phyloP scores from a whole-genome alignment of 2,329 filamentous ascomycete species.

The Diplodia seriata region DNA sequence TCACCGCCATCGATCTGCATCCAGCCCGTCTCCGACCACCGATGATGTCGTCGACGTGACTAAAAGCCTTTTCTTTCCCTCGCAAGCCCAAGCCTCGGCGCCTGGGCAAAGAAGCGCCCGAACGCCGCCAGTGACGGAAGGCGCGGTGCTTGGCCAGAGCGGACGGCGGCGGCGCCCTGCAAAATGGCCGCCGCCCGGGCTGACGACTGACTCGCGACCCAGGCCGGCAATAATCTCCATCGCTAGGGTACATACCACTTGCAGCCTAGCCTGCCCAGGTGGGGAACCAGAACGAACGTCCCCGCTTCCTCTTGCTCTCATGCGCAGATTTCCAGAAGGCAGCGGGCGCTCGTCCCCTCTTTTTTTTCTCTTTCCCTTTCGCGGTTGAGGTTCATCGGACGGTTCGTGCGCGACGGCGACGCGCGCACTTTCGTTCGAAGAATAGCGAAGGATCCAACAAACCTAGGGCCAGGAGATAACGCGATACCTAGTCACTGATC shows the following conservation, averaged over 20 bases:
- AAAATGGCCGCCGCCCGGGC: neutral
- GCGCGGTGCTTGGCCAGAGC: constrained; percentile 18
- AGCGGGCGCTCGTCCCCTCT: neutral
- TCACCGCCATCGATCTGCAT: neutral
- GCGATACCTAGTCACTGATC: too few relatives aligned
- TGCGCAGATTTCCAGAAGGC: neutral
- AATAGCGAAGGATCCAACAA: neutral
- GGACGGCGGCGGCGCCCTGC: neutral
- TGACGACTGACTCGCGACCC: neutral
- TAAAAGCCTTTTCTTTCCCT: constrained; percentile 18
- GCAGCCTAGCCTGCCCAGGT: neutral
- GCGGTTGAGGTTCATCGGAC: neutral
- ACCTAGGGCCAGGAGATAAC: neutral
- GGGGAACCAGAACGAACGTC: neutral
- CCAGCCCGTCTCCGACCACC: neutral
- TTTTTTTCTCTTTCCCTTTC: neutral
- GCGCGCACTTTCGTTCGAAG: neutral
- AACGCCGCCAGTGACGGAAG: constrained; percentile 19
- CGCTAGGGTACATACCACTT: neutral
- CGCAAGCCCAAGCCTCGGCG: neutral
- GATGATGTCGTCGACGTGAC: constrained; percentile 9
- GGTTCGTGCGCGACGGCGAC: neutral
- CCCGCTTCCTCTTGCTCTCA: neutral
- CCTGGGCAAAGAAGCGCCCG: neutral
- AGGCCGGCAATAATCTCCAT: neutral